Percentiles rank a stretch among this genome's conserved stretches.
Evolutionary conservation across 2,329 filamentous ascomycete genomes (phyloP).

Genomic region (Phoma sp.): DNA sequence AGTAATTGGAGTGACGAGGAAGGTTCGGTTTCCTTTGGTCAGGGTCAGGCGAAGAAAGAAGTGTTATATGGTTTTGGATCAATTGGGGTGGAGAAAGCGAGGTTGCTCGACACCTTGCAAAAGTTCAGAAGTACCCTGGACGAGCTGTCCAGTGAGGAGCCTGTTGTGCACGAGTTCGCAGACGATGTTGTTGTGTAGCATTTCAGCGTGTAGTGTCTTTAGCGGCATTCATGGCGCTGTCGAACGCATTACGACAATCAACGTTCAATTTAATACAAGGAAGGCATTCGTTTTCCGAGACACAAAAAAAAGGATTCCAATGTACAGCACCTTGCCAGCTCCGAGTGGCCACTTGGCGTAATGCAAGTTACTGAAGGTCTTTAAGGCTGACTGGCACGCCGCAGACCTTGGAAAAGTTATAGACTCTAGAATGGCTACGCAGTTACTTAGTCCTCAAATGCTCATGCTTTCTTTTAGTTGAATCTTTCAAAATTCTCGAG

Average conservation of each 20-base stretch:
- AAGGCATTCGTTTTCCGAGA: not conserved
- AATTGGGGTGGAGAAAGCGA: conserved; percentile 37
- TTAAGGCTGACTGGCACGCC: no score
- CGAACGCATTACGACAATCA: not conserved
- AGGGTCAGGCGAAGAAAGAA: conserved; percentile 53
- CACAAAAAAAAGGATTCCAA: no score
- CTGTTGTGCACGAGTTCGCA: not conserved
- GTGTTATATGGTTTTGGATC: conserved; percentile 48
- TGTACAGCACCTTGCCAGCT: no score
- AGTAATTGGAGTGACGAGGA: conserved; percentile 53
- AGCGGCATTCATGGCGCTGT: conserved; percentile 29
- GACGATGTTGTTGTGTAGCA: conserved; percentile 23
- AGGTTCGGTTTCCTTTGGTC: conserved; percentile 53
- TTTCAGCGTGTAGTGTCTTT: conserved; percentile 11
- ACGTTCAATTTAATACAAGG: no score
- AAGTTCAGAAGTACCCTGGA: not conserved
- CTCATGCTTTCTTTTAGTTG: no score
- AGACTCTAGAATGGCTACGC: no score
- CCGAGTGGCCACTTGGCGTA: no score
- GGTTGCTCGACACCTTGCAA: conserved; percentile 25
- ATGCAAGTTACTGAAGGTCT: no score
- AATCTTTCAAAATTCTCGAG: no score
- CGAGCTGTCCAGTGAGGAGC: not conserved
- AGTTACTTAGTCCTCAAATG: no score
- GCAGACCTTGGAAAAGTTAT: no score